Base-by-base conservation (phyloP, 805 yeast species). In the Crinitomyces ghanaensis region DNA sequence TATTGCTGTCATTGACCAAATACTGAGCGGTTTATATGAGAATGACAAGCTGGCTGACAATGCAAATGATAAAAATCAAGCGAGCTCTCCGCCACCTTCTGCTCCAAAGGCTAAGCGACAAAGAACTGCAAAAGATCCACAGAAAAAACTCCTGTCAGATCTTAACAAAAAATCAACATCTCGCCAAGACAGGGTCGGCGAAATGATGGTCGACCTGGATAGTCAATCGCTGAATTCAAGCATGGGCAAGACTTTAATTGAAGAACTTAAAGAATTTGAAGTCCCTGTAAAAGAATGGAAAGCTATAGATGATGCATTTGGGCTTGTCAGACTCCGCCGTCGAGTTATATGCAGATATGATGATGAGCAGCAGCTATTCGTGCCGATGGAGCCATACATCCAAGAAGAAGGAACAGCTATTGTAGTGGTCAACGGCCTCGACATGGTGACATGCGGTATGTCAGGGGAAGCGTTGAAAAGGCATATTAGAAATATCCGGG, bases 331-430 rank as follows among this genome's bases (percentile, higher is more conserved):
- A 6, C 30, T 43, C 26, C 20, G 29, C 19, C 36, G 48, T 18
- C 33, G 39, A 22, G 39, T 40, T 11, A 29, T 35, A 3, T 13
- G 37, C 15, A 26, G 23, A 4, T 47, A 40, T 31, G 41, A 47
- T 26, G 29, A 30, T 6, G 43, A 38, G 13, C 20, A 32, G n/a
- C 49, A 39, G 9, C 22, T 44, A 11, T 44, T 30, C 21, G 31
- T 38, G 2, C 50, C 50, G 3, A 32, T 37, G 7, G 28, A 30
- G 1, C 30, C 21, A 2, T 26, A 21, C 9, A 30, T 42, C n/a
- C 32, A 28, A n/a, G 25, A 26, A 4, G 42, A 37, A 26, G 19
- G 24, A 2, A 24, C 19, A 18, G 44, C 19, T 11, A n/a, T 41
- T 2, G 26, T 41, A 3, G 17, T 28, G 13, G n/a, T 35, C 15